Evolutionary conservation across 805 yeast genomes (phyloP).

Genomic region (Phaffomyces thermotolerans): DNA sequence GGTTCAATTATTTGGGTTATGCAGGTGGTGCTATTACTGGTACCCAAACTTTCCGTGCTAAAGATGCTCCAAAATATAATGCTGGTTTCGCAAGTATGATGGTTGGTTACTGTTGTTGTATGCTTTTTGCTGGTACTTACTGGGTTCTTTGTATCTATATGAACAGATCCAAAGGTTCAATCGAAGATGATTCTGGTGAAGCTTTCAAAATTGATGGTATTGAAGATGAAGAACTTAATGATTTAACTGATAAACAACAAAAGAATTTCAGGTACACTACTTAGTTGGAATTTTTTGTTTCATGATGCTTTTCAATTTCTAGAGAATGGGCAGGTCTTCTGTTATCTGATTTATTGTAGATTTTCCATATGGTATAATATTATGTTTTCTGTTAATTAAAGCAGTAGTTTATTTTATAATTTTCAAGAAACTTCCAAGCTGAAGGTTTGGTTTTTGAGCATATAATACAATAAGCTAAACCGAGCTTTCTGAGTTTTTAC

Average conservation of each 20-base stretch:
- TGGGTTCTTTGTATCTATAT: constrained; percentile 27
- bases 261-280: constrained; percentile 29
- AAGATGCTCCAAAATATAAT: constrained; percentile 35
- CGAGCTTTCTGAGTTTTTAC: too few species aligned
- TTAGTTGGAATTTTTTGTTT: constrained; percentile 6
- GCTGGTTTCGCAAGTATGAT: constrained; percentile 40
- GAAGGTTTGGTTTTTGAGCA: too few species aligned
- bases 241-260: constrained; percentile 33
- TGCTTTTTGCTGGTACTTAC: constrained; percentile 29
- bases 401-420: too few species aligned
- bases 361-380: neutral
- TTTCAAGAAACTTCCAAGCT: too few species aligned
- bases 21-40: constrained; percentile 39
- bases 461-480: too few species aligned
- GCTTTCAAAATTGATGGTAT: constrained; percentile 15
- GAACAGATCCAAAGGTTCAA: constrained; percentile 22
- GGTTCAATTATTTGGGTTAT: constrained; percentile 32
- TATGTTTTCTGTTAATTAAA: too few species aligned
- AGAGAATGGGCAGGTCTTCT: neutral
- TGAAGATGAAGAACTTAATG: constrained; percentile 31
- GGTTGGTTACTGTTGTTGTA: constrained; percentile 34
- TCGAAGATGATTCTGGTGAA: constrained; percentile 11
- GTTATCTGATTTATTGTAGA: neutral
- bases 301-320: neutral
- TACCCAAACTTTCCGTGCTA: constrained; percentile 39